Evolutionary conservation across 164 flowering plant species (phyloP), one percentile per base, ranked within the genome.

Genomic region (Stephania cephalantha): DNA sequence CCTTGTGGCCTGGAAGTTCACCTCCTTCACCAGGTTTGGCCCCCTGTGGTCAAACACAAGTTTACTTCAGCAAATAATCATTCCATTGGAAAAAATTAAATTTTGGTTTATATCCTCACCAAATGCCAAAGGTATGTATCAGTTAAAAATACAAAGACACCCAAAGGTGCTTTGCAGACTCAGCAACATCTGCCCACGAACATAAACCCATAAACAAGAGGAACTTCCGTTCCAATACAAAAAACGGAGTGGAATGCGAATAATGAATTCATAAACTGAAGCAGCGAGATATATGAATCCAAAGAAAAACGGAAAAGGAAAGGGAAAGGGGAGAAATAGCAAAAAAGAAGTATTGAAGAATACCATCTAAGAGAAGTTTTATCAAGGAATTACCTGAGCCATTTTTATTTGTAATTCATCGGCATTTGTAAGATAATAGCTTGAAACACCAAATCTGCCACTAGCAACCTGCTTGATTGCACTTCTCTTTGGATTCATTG

Each of bases 21-120:
- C 99, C 99, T 68, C 99, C 99, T 86, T 96, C 99, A 80, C 99
- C 99, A 73, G 99, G 99, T 82, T 96, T 96, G 20, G 99, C 99
- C n/a, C 99, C 99, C 99, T 95, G 85, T 65, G 67, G 65, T 68
- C 69, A 69, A 69, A 80, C 72, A 61, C 75, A 78, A 17, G 55
- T 44, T 13, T 67, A 29, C 65, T 48, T 80, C 72, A 80, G 44
- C 20, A 68, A 13, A 73, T 46, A 76, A 68, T 9, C 67, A 68
- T 31, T 45, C 46, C 70, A 68, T 64, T 70, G 30, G 68, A n/a
- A 71, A 46, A 58, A 81, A 79, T 65, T 42, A 69, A 77, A 72
- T 42, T 45, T 69, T 45, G 72, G 81, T 76, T 79, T 70, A 83
- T 78, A 85, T 78, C 77, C 89, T 87, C 91, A 87, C 90, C 91